Base-by-base conservation (phyloP, 352 stramenopile genomes). In the Phytopythium montanum region DNA sequence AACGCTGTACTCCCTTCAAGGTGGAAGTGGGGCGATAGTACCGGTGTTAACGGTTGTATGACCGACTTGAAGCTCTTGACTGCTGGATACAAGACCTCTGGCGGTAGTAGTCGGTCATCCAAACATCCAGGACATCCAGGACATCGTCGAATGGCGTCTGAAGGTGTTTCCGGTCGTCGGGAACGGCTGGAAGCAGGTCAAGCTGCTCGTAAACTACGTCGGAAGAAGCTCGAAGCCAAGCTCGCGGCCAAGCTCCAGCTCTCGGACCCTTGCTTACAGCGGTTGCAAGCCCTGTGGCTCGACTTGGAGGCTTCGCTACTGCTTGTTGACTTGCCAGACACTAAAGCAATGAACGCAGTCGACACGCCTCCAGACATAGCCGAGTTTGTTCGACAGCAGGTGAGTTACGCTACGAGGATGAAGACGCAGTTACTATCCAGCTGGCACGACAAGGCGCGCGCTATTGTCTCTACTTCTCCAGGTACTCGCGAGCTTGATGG, bases 21-120 rank as follows among this genome's bases (percentile, higher is more conserved):
- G 25, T 94, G 82, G 82, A 79, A 79, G 54, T 94, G 85, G 85
- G 81, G 82, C 0, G 70, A 81, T 53, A 86, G 69, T 36, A 64
- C 64, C 31, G 74, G 72, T 1, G 53, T 56, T 4, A 88, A 87
- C 26, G 77, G 81, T 3, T 87, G 73, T 28, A 64, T 85, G 42
- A 36, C 23, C 12, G 79, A 91, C 55, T 61, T 91, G 14, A 85
- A 85, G 56, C 54, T 28, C 52, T 91, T 36, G 18, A 26, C 48
- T 4, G 2, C 18, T 8, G 12, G 18, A 18, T n/a, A 3, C 18
- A 39, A n/a, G 14, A 19, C 28, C 28, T n/a, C 36, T 8, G 13
- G 4, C 23, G 26, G 6, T 41, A 23, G 21, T 2, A 31, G 13
- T 10, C 44, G 44, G 12, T 3, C 23, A 16, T 33, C 0, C 23